Percentiles rank a stretch among this genome's conserved stretches.
phyloP scores from a whole-genome alignment of 2,329 filamentous ascomycete genomes.

The Aspergillus carbonarius region DNA sequence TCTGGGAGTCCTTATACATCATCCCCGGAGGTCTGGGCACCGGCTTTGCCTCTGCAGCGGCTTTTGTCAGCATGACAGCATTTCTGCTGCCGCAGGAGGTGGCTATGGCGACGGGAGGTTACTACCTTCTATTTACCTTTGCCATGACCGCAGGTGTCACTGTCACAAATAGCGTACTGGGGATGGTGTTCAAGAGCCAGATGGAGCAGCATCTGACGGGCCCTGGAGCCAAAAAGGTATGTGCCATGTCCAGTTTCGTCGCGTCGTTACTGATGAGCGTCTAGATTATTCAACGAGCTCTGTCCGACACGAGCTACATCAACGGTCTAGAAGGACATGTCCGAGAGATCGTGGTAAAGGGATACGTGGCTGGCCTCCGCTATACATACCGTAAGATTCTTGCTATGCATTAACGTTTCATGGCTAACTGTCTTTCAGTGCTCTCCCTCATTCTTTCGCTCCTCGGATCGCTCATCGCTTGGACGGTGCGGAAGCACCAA shows the following conservation, averaged over 20 bases:
- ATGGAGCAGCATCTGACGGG: constrained; percentile 33
- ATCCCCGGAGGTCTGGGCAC: constrained; percentile 57
- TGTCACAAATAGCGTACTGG: constrained; percentile 38
- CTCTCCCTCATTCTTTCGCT: constrained; percentile 6
- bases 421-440: background rate
- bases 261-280: background rate
- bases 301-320: constrained; percentile 13
- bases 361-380: constrained; percentile 12
- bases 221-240: constrained; percentile 23
- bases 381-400: constrained; percentile 11
- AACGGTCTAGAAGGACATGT: constrained; percentile 4
- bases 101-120: constrained; percentile 51
- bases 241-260: background rate
- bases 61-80: constrained; percentile 53
- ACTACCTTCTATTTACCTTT: constrained; percentile 49
- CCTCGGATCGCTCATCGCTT: constrained; percentile 1
- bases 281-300: constrained; percentile 11
- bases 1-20: constrained; percentile 59
- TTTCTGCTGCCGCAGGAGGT: constrained; percentile 47
- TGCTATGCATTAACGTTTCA: background rate
- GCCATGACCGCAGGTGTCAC: constrained; percentile 44
- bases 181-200: constrained; percentile 33
- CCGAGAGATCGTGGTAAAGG: constrained; percentile 8
- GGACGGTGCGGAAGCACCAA: constrained; percentile 11
- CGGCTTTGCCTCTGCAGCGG: constrained; percentile 47